These are phyloP conservation scores for Trichoderma sp. DNA, from an alignment of 2,329 filamentous ascomycete species.

Conservation along the genomic window DNA sequence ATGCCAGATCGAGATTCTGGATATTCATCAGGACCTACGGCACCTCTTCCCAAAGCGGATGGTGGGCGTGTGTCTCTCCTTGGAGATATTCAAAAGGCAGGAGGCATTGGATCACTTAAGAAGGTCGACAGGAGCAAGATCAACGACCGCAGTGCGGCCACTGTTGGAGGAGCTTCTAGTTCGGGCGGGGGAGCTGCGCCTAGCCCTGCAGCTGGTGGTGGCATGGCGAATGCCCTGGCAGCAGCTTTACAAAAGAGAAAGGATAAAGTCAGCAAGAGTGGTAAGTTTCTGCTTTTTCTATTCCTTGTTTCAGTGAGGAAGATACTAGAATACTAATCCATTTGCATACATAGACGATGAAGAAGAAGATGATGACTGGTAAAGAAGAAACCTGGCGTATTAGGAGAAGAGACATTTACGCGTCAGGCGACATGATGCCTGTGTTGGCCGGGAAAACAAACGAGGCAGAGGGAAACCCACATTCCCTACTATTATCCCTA, in stretches of 20 bases:
- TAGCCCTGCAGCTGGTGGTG: conserved; percentile 55
- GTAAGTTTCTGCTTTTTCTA: conserved; percentile 59
- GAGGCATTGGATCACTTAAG: conserved; percentile 67
- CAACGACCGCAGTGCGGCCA: conserved; percentile 67
- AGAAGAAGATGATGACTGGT: conserved; percentile 75
- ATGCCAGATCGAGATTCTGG: conserved; percentile 60
- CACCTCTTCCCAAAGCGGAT: conserved; percentile 44
- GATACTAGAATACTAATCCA: neutral
- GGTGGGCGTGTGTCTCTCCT: conserved; percentile 60
- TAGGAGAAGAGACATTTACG: neutral
- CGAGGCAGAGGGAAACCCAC: neutral
- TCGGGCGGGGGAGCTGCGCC: conserved; percentile 54
- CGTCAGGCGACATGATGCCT: neutral
- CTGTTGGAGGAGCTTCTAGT: conserved; percentile 55
- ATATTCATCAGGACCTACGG: conserved; percentile 57
- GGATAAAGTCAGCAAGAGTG: conserved; percentile 90
- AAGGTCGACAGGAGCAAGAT: conserved; percentile 74
- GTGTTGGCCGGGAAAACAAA: neutral
- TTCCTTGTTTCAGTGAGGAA: neutral
- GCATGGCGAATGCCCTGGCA: conserved; percentile 80
- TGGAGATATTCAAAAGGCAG: conserved; percentile 71
- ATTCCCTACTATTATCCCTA: neutral
- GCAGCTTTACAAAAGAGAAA: conserved; percentile 80
- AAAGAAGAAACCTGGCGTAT: conserved; percentile 18
- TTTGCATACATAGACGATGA: conserved; percentile 64